Evolutionary conservation across 345 rosid genomes (phyloP).

Genomic region (Populus nigra): DNA sequence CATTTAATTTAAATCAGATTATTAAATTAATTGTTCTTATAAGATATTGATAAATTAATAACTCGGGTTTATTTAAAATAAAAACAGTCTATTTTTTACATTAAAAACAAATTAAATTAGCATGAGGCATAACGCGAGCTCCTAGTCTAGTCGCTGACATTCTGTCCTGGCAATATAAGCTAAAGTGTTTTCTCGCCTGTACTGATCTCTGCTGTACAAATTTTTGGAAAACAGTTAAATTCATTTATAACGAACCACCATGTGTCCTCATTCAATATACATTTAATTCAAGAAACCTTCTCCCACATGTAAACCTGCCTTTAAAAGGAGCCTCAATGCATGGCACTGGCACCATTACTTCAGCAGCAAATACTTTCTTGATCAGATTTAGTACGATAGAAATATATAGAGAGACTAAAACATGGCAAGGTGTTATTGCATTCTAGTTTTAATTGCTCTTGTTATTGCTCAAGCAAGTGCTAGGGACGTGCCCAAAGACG

Average conservation of each 20-base stretch:
- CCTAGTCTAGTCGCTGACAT: too few relatives aligned
- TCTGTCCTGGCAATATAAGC: too few relatives aligned
- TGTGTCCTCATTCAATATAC: constrained; percentile 10
- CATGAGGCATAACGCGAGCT: too few relatives aligned
- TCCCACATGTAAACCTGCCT: neutral
- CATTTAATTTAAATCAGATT: too few relatives aligned
- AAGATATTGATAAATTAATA: too few relatives aligned
- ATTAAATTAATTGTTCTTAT: too few relatives aligned
- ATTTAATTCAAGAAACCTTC: neutral
- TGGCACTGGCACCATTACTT: neutral
- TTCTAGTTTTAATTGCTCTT: neutral
- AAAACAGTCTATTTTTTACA: too few relatives aligned
- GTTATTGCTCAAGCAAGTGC: constrained; percentile 2
- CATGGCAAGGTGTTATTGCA: neutral
- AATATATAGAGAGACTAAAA: neutral
- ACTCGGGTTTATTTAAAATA: too few relatives aligned
- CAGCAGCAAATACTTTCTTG: neutral
- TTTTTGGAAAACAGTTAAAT: too few relatives aligned
- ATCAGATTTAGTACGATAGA: neutral
- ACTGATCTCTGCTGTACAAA: too few relatives aligned
- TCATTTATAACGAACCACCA: neutral
- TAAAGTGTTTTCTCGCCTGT: too few relatives aligned
- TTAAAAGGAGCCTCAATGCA: neutral
- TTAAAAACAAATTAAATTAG: too few relatives aligned
- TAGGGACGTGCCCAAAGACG: constrained; percentile 11